Evolutionary conservation across 176 grass and related monocot species (phyloP).

Genomic region (Neostapfia colusana): DNA sequence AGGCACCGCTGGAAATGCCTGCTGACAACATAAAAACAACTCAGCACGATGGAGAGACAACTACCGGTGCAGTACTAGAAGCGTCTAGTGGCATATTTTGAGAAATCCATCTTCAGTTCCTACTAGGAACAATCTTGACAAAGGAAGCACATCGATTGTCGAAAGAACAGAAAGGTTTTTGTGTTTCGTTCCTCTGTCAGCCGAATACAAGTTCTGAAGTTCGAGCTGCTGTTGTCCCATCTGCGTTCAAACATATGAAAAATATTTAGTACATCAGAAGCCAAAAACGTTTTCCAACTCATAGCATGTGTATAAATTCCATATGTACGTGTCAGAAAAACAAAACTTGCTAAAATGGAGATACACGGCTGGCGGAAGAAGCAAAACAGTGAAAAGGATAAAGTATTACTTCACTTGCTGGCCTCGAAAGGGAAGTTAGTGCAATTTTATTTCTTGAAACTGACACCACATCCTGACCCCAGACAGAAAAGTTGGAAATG

Average conservation of each 20-base stretch:
- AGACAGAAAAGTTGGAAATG: constrained; percentile 68
- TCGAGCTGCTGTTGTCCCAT: constrained; percentile 60
- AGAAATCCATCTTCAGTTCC: constrained; percentile 94
- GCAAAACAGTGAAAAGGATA: constrained; percentile 1
- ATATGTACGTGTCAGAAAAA: neutral
- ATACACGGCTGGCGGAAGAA: neutral
- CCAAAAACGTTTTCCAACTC: neutral
- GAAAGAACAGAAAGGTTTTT: constrained; percentile 84
- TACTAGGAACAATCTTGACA: constrained; percentile 88
- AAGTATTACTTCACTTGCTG: constrained; percentile 56
- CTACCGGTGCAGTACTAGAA: constrained; percentile 37
- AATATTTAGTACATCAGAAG: constrained; percentile 6
- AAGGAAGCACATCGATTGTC: constrained; percentile 74
- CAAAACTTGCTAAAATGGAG: neutral
- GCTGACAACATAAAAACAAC: constrained; percentile 20
- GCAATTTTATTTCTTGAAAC: constrained; percentile 92
- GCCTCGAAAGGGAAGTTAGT: constrained; percentile 62
- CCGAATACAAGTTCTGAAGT: constrained; percentile 70
- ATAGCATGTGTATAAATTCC: neutral
- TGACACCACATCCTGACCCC: constrained; percentile 81
- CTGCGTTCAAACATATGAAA: constrained; percentile 25
- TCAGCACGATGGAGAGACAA: neutral
- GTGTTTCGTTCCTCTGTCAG: constrained; percentile 65
- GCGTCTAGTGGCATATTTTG: constrained; percentile 80
- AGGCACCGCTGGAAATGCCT: neutral